These are phyloP conservation scores for Tulasnella sp. DNA, from an alignment of 768 basidiomycete species.

Conservation along the genomic window DNA sequence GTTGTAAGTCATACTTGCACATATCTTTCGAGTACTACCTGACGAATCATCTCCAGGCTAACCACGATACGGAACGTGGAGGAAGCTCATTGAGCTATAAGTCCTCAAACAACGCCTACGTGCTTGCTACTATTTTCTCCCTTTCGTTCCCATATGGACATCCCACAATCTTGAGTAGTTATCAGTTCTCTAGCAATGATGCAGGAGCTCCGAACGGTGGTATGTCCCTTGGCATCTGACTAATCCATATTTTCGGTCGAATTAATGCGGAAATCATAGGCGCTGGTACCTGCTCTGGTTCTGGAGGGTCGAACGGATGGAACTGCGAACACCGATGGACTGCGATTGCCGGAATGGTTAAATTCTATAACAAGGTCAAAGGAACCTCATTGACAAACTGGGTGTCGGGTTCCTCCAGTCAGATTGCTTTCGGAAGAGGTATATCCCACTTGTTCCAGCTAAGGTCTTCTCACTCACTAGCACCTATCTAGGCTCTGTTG, in stretches of 20 bases:
- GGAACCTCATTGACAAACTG: conserved; percentile 12
- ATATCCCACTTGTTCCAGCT: background rate
- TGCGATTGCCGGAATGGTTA: conserved; percentile 12
- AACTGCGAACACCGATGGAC: conserved; percentile 17
- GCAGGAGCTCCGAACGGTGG: conserved; percentile 50
- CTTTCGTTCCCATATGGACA: conserved; percentile 49
- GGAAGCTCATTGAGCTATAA: conserved; percentile 43
- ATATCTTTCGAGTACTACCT: background rate
- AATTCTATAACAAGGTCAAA: conserved; percentile 13
- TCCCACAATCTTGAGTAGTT: conserved; percentile 50
- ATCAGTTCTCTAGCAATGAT: conserved; percentile 31
- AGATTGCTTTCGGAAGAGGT: conserved; percentile 17
- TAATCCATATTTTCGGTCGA: background rate
- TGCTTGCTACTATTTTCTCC: conserved; percentile 47
- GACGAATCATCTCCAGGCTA: conserved; percentile 24
- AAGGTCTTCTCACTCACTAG: background rate
- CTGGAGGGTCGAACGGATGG: conserved; percentile 14
- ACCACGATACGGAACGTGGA: conserved; percentile 58
- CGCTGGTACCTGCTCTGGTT: conserved; percentile 13
- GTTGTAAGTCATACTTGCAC: conserved; percentile 25
- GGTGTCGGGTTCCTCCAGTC: background rate
- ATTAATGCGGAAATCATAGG: background rate
- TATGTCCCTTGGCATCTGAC: conserved; percentile 17
- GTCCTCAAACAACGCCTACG: conserved; percentile 54
- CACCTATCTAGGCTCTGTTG: conserved; percentile 9